phyloP scores from a whole-genome alignment of 1,284 basidiomycete genomes.

The Sanguinoderma infundibulare region DNA sequence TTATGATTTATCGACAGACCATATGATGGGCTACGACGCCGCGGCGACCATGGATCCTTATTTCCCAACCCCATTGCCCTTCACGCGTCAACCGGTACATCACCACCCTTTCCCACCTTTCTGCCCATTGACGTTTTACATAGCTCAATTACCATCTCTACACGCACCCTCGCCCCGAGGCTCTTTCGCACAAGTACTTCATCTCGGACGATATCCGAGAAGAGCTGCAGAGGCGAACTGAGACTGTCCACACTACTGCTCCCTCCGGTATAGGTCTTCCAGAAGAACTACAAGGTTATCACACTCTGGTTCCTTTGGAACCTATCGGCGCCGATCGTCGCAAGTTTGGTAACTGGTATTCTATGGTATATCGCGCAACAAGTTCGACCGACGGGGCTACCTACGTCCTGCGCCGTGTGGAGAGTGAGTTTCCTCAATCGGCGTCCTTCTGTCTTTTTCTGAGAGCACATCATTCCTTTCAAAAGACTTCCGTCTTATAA shows the following conservation, averaged over 20 bases:
- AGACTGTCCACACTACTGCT: constrained; percentile 62
- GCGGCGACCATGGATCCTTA: constrained; percentile 46
- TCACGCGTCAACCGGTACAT: constrained; percentile 72
- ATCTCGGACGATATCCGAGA: constrained; percentile 80
- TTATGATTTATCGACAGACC: constrained; percentile 30
- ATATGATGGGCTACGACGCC: constrained; percentile 29
- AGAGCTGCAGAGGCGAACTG: constrained; percentile 81
- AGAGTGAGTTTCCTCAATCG: constrained; percentile 62
- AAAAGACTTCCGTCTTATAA: constrained; percentile 82
- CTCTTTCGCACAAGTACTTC: constrained; percentile 63
- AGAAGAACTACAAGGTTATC: constrained; percentile 90
- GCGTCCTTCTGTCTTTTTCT: not conserved
- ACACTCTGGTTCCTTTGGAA: constrained; percentile 85
- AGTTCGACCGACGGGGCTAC: constrained; percentile 80
- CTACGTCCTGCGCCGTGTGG: constrained; percentile 84
- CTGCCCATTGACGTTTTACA: not conserved
- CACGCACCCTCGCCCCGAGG: constrained; percentile 61
- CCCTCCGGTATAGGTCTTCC: constrained; percentile 67
- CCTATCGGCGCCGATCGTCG: constrained; percentile 55
- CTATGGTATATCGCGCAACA: constrained; percentile 84
- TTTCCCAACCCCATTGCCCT: constrained; percentile 58
- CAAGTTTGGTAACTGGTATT: constrained; percentile 79
- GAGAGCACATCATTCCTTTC: constrained; percentile 25
- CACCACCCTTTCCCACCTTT: not conserved
- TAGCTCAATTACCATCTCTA: constrained; percentile 95